Conservation (phyloP, 228 moss, liverwort and hornwort species). For the Sphagnum magellanicum region DNA sequence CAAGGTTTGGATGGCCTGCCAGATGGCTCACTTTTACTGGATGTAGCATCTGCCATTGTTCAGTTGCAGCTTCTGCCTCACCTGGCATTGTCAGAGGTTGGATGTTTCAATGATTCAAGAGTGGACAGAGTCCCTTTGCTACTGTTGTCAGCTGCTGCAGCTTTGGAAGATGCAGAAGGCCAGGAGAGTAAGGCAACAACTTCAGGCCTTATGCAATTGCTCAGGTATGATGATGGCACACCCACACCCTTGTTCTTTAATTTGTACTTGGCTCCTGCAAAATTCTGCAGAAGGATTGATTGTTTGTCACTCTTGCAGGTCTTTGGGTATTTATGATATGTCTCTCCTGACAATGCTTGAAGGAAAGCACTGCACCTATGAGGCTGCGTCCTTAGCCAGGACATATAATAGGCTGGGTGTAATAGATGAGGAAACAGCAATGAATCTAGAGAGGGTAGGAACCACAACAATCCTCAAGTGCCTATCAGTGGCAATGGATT, state of each 20-base stretch:
- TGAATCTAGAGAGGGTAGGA: constrained; percentile 29
- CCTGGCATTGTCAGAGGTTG: constrained; percentile 20
- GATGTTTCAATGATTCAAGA: constrained; percentile 13
- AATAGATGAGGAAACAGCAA: constrained; percentile 54
- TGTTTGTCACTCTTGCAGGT: constrained; percentile 27
- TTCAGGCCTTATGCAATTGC: constrained; percentile 32
- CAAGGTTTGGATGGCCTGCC: constrained; percentile 27
- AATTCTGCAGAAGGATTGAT: background rate
- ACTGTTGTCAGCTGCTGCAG: constrained; percentile 47
- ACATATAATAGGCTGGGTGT: constrained; percentile 41
- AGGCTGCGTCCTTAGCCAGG: constrained; percentile 42
- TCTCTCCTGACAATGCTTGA: constrained; percentile 73
- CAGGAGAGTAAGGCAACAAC: constrained; percentile 38
- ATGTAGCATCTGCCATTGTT: constrained; percentile 46
- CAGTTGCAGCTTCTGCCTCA: constrained; percentile 50
- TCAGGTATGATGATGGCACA: constrained; percentile 36
- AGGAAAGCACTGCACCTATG: constrained; percentile 37
- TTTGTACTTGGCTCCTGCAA: background rate
- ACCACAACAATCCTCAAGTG: constrained; percentile 38
- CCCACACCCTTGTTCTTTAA: background rate
- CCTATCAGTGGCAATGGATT: constrained; percentile 47
- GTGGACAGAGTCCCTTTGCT: constrained; percentile 67
- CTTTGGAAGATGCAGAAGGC: constrained; percentile 49
- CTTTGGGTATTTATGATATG: constrained; percentile 24
- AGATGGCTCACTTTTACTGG: constrained; percentile 36